phyloP scores from a whole-genome alignment of 1,139 yeast species.

The Candida tunisiensis region DNA sequence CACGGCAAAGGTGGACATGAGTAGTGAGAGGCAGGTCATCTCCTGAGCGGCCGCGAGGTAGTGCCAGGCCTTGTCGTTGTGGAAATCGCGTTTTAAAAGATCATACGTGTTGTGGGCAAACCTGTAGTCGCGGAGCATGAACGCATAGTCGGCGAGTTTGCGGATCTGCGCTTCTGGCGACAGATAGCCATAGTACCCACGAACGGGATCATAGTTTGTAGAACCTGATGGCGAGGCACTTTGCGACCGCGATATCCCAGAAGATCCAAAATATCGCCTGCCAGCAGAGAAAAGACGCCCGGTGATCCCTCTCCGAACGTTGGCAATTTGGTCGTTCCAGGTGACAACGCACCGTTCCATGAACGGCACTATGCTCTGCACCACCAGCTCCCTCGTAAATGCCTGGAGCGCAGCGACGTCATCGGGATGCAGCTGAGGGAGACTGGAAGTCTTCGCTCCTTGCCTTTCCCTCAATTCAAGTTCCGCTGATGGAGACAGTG shows the following conservation, averaged over 20 bases:
- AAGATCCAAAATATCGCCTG: conserved; percentile 28
- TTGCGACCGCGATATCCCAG: neutral
- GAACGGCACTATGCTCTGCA: conserved; percentile 48
- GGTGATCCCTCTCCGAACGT: conserved; percentile 55
- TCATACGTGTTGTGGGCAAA: conserved; percentile 79
- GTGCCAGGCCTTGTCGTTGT: conserved; percentile 66
- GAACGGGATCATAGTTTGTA: conserved; percentile 24
- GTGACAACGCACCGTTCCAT: conserved; percentile 57
- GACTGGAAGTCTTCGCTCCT: neutral
- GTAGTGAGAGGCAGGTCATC: conserved; percentile 60
- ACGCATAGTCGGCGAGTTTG: conserved; percentile 82
- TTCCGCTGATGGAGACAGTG: no score
- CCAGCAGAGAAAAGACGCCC: conserved; percentile 61
- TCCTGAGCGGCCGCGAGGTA: conserved; percentile 79
- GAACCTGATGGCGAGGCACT: neutral
- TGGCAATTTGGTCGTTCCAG: conserved; percentile 67
- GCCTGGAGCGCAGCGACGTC: conserved; percentile 27
- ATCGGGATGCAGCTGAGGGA: conserved; percentile 14
- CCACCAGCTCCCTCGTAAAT: conserved; percentile 36
- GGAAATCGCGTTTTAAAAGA: conserved; percentile 59
- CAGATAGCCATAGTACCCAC: conserved; percentile 37
- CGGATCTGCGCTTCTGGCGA: conserved; percentile 65
- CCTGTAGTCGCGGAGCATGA: conserved; percentile 76
- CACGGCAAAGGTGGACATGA: conserved; percentile 60
- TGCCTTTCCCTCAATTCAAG: no score